phyloP scores from a whole-genome alignment of 805 yeast species.

The Pichia occidentalis region DNA sequence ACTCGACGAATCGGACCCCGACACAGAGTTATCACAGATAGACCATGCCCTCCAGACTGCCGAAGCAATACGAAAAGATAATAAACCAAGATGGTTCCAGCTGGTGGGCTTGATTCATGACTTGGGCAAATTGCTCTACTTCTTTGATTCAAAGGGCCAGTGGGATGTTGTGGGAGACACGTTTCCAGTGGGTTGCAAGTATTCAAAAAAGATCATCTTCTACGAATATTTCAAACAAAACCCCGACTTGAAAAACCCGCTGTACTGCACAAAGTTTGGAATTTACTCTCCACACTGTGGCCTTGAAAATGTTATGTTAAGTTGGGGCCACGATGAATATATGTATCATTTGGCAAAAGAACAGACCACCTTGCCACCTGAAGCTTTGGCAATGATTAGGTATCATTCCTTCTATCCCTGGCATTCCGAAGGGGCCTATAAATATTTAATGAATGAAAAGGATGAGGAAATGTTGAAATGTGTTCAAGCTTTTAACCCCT shows the following conservation, averaged over 20 bases:
- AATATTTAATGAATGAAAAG: slow-evolving; percentile 55
- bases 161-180: slow-evolving; percentile 83
- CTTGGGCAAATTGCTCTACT: slow-evolving; percentile 60
- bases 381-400: slow-evolving; percentile 67
- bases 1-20: slow-evolving; percentile 70
- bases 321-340: slow-evolving; percentile 79
- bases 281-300: slow-evolving; percentile 62
- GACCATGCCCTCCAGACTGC: slow-evolving; percentile 75
- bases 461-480: slow-evolving; percentile 56
- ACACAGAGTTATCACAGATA: slow-evolving; percentile 65
- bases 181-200: slow-evolving; percentile 68
- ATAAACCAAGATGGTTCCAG: slow-evolving; percentile 72
- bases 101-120: slow-evolving; percentile 68
- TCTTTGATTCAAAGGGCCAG: slow-evolving; percentile 66
- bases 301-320: slow-evolving; percentile 59
- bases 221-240: slow-evolving; percentile 53
- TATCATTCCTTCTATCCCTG: slow-evolving; percentile 74
- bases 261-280: slow-evolving; percentile 60
- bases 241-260: slow-evolving; percentile 56
- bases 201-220: slow-evolving; percentile 51
- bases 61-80: slow-evolving; percentile 62
- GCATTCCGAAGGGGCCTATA: slow-evolving; percentile 66
- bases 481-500: slow-evolving; percentile 60
- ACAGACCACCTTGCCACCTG: slow-evolving; percentile 56
- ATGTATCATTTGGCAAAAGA: slow-evolving; percentile 66